phyloP scores from a whole-genome alignment of 768 basidiomycete genomes.

The Mycena olivaceomarginata region DNA sequence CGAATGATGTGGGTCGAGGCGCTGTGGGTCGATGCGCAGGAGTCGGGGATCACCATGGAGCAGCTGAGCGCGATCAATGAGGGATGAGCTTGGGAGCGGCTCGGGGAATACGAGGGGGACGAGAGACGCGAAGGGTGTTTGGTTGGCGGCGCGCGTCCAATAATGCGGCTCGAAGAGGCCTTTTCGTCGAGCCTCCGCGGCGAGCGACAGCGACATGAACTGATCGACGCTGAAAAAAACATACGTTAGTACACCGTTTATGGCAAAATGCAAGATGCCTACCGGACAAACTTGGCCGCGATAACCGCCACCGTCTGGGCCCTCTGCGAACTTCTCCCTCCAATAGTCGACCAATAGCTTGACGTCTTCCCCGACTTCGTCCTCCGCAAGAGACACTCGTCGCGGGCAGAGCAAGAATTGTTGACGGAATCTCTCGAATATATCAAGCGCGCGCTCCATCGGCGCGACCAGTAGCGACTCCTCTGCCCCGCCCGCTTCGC shows the following conservation, averaged over 20 bases:
- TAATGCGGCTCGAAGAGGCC: constrained; percentile 87
- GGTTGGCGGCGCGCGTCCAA: constrained; percentile 71
- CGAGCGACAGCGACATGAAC: constrained; percentile 86
- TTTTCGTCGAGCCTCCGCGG: constrained; percentile 84
- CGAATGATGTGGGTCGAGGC: constrained; percentile 61
- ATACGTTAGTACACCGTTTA: constrained; percentile 10
- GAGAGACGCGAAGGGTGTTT: constrained; percentile 67
- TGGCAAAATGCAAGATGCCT: constrained; percentile 47
- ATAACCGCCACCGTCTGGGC: constrained; percentile 63
- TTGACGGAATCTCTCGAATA: constrained; percentile 74
- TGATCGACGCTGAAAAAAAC: constrained; percentile 74
- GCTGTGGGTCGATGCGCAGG: constrained; percentile 71
- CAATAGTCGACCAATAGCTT: constrained; percentile 74
- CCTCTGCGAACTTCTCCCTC: constrained; percentile 67
- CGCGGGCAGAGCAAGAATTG: constrained; percentile 72
- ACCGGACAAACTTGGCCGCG: constrained; percentile 80
- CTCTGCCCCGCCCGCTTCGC: constrained; percentile 59
- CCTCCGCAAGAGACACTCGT: constrained; percentile 56
- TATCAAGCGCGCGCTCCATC: constrained; percentile 61
- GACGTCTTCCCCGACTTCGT: constrained; percentile 67
- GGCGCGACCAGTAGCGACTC: constrained; percentile 64
- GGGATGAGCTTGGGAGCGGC: constrained; percentile 77
- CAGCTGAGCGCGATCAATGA: constrained; percentile 81
- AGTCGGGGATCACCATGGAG: constrained; percentile 79
- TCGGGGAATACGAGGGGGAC: constrained; percentile 87